Conservation (phyloP, 306 rosid species). For the Begonia fuchsioides region DNA sequence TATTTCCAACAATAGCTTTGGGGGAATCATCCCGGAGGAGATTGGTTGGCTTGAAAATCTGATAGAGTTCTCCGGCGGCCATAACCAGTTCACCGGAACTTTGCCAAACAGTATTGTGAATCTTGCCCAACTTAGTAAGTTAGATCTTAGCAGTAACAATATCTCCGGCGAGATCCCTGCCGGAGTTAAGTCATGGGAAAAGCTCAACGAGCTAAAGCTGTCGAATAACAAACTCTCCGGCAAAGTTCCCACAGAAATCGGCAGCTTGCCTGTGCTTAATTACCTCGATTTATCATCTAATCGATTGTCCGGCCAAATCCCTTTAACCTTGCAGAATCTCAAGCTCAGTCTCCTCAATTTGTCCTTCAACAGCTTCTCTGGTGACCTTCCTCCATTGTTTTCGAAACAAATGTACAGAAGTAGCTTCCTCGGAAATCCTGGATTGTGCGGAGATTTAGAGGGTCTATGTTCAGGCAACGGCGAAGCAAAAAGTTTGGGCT, state of each 20-base stretch:
- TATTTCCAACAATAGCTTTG: constrained; percentile 45
- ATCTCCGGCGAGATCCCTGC: constrained; percentile 50
- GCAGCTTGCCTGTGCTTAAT: constrained; percentile 41
- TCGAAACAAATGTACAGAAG: constrained; percentile 39
- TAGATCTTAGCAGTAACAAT: constrained; percentile 54
- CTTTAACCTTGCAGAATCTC: constrained; percentile 47
- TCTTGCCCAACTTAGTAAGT: constrained; percentile 40
- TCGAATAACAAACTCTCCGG: constrained; percentile 57
- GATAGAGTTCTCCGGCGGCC: constrained; percentile 33
- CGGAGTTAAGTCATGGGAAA: constrained; percentile 33
- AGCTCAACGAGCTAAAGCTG: constrained; percentile 66
- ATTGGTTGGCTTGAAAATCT: constrained; percentile 50
- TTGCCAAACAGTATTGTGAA: constrained; percentile 44
- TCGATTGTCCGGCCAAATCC: constrained; percentile 48
- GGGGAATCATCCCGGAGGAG: constrained; percentile 61
- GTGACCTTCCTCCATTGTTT: constrained; percentile 58
- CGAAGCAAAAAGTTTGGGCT: constrained; percentile 19
- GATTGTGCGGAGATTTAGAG: constrained; percentile 46
- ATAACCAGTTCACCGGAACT: constrained; percentile 39
- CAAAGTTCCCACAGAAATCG: constrained; percentile 47
- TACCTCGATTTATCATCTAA: constrained; percentile 77
- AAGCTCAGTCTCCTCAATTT: constrained; percentile 68
- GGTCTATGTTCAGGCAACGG: constrained; percentile 30
- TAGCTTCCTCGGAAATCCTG: constrained; percentile 79
- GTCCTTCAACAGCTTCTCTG: constrained; percentile 50